Percentiles rank a stretch among this genome's conserved stretches.
These are phyloP conservation scores for Penicillium nordicum DNA, from an alignment of 2,329 filamentous ascomycete genomes.

Conservation along the genomic window DNA sequence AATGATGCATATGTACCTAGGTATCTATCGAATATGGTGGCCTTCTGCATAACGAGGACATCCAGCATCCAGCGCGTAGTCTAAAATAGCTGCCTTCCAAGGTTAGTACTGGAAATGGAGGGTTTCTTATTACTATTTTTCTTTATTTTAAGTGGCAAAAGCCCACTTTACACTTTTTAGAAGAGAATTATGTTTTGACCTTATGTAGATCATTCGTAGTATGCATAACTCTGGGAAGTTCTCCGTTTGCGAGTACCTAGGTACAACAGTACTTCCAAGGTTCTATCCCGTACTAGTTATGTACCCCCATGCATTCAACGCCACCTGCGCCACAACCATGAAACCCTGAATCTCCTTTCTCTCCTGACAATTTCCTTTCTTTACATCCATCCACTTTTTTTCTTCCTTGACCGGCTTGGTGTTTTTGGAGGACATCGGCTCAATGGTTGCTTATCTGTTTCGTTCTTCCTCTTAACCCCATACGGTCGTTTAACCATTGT, in stretches of 20 bases:
- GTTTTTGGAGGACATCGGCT: conserved; percentile 19
- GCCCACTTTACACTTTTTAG: neutral
- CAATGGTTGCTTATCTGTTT: conserved; percentile 26
- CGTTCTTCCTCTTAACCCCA: conserved; percentile 8
- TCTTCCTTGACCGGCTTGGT: conserved; percentile 24
- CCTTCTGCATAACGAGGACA: neutral
- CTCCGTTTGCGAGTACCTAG: neutral
- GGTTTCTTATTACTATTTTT: neutral
- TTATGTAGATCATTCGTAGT: neutral
- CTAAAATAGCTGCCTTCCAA: neutral
- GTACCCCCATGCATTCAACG: conserved; percentile 12
- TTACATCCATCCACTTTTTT: conserved; percentile 13
- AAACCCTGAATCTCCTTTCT: conserved; percentile 23
- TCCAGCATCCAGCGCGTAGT: neutral
- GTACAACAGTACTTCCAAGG: too few species aligned
- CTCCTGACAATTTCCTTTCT: conserved; percentile 14
- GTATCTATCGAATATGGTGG: neutral
- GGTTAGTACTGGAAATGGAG: too few species aligned
- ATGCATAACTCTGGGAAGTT: neutral
- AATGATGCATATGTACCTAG: neutral
- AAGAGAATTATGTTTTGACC: too few species aligned
- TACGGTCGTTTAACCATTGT: conserved; percentile 27
- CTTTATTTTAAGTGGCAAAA: neutral
- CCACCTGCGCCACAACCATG: conserved; percentile 25
- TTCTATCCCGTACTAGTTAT: too few species aligned